Evolutionary conservation across 495 filamentous ascomycete species (phyloP), one percentile per base, ranked within the genome.

Genomic region (Venustampulla echinocandica): DNA sequence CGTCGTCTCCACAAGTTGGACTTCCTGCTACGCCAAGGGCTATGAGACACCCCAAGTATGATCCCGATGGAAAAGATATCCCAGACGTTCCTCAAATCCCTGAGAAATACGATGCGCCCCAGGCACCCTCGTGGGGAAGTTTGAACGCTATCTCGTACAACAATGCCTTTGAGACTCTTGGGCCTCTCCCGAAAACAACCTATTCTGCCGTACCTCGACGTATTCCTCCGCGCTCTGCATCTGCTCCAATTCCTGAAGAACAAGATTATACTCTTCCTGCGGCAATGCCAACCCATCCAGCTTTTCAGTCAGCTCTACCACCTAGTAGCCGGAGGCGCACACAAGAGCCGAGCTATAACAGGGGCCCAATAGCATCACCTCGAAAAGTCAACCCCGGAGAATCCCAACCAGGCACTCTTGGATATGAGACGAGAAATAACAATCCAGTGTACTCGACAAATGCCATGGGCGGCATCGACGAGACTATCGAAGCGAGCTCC

Each of bases 1-100:
- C 48, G 50, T 9, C 64, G 52, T 30, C 44, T 30, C 17, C 22
- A 10, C 58, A 58, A 6, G 69, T 88, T 44, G 87, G 88, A 2
- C 70, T 94, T 1, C 86, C 88, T 33, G 84, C 87, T 3, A 93
- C 87, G 5, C 87, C 88, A 17, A 73, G 82, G 64, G 86, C 87
- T 2, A 92, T 93, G 87, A 76, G 83, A 20, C 80, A 89, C 59
- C 77, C 80, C 2, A 81, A 81, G 38, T 81, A 88, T 52, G 74
- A 79, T 52, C 70, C 73, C 0, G 71, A 80, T 32, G 67, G 67
- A 44, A 70, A 76, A 19, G 63, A 64, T 35, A 76, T 77, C 35
- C 80, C 80, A 21, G 72, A 75, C 10, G 77, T 89, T 1, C 84
- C 87, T 1, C 69, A 74, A 7, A 71, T 90, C 5, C 81, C 85